Percentiles rank a stretch among this genome's conserved stretches.
Evolutionary conservation across 352 stramenopile genomes (phyloP).

Genomic region (Phytophthora sansomeana): DNA sequence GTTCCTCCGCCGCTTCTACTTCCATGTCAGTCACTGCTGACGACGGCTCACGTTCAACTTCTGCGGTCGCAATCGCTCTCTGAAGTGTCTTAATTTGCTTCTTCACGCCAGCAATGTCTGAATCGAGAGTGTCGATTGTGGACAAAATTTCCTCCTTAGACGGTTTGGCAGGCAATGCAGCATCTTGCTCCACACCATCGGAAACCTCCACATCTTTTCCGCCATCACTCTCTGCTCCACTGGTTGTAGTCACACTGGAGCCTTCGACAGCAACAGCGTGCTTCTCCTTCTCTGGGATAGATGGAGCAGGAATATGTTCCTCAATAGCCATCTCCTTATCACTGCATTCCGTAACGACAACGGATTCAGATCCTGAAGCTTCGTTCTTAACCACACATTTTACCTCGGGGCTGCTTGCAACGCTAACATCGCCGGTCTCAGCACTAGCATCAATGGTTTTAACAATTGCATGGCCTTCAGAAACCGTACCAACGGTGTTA

Average conservation of each 20-base stretch:
- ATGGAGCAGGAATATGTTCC: slow-evolving; percentile 1
- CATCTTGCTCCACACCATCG: slow-evolving; percentile 18
- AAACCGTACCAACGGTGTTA: background rate
- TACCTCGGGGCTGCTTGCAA: slow-evolving; percentile 3
- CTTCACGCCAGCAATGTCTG: slow-evolving; percentile 71
- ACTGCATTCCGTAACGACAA: background rate
- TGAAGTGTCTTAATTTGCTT: slow-evolving; percentile 73
- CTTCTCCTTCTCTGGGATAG: slow-evolving; percentile 20
- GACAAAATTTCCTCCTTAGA: slow-evolving; percentile 86
- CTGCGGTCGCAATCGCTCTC: slow-evolving; percentile 48
- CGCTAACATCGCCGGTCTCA: slow-evolving; percentile 13
- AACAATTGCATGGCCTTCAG: slow-evolving; percentile 13
- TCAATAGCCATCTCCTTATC: slow-evolving; percentile 1
- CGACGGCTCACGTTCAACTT: slow-evolving; percentile 64
- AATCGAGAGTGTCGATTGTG: slow-evolving; percentile 81
- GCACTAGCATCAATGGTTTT: slow-evolving; percentile 5
- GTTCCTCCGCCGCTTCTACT: slow-evolving; percentile 38
- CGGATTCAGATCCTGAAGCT: background rate
- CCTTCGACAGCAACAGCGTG: slow-evolving; percentile 5
- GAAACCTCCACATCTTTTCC: slow-evolving; percentile 7
- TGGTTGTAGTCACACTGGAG: background rate
- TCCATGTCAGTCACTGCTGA: slow-evolving; percentile 43
- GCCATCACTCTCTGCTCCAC: slow-evolving; percentile 11
- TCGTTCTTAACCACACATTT: slow-evolving; percentile 7
- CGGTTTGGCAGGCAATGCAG: slow-evolving; percentile 25